Percentiles rank a stretch among this genome's conserved stretches.
Evolutionary conservation across 768 basidiomycete genomes (phyloP).

Genomic region (Mycena metata): DNA sequence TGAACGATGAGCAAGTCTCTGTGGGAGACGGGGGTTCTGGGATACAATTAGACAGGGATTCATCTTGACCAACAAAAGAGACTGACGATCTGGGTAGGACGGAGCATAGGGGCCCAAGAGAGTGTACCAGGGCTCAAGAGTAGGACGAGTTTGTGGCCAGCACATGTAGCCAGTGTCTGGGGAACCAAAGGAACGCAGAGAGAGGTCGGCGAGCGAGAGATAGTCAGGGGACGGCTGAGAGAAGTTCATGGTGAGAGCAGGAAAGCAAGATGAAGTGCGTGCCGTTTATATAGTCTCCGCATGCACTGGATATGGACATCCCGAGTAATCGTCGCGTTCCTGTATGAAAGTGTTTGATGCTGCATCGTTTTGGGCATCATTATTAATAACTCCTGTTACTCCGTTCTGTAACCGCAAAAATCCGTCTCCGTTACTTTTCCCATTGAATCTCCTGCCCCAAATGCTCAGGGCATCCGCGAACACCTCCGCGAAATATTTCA

Average conservation of each 20-base stretch:
- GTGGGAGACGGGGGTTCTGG: slow-evolving; percentile 62
- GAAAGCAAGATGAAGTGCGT: slow-evolving; percentile 27
- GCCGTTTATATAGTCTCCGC: slow-evolving; percentile 49
- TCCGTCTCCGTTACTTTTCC: too few species aligned
- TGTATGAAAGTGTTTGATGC: not conserved
- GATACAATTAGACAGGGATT: slow-evolving; percentile 6
- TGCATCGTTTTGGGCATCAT: too few species aligned
- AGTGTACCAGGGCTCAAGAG: slow-evolving; percentile 36
- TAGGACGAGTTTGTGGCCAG: slow-evolving; percentile 34
- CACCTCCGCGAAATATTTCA: too few species aligned
- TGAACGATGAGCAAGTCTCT: slow-evolving; percentile 44
- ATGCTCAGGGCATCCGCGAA: too few species aligned
- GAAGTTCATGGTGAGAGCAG: slow-evolving; percentile 39
- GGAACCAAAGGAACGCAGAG: slow-evolving; percentile 32
- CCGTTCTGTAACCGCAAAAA: too few species aligned
- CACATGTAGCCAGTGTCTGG: slow-evolving; percentile 28
- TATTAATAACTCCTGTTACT: too few species aligned
- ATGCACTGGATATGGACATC: not conserved
- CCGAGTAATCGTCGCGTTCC: slow-evolving; percentile 24
- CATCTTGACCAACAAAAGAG: not conserved
- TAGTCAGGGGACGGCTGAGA: slow-evolving; percentile 36
- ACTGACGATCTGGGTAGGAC: slow-evolving; percentile 47
- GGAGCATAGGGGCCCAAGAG: slow-evolving; percentile 36
- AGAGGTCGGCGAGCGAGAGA: slow-evolving; percentile 39
- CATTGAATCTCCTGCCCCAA: too few species aligned